These are phyloP conservation scores for Lentinula aciculospora DNA, from an alignment of 768 basidiomycete species.

Conservation along the genomic window DNA sequence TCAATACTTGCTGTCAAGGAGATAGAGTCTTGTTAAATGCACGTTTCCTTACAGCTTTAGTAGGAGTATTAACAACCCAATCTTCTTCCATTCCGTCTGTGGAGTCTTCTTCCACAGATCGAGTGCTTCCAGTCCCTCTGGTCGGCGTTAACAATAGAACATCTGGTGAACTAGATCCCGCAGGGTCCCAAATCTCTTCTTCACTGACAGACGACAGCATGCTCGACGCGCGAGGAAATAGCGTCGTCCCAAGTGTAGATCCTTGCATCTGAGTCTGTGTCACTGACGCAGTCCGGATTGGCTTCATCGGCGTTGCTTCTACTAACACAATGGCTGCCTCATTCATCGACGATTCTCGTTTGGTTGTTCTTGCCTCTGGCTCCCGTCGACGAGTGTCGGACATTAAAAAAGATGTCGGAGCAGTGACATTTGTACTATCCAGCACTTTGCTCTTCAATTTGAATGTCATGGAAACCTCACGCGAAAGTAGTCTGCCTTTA, in stretches of 20 bases:
- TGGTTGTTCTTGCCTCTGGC: conserved; percentile 1
- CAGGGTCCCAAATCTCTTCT: conserved; percentile 33
- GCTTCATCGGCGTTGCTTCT: conserved; percentile 48
- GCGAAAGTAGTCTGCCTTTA: conserved; percentile 46
- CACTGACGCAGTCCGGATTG: conserved; percentile 14
- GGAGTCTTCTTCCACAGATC: not conserved
- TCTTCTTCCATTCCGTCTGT: not conserved
- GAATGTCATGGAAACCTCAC: conserved; percentile 71
- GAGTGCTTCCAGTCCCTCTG: not conserved
- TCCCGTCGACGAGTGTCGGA: conserved; percentile 13
- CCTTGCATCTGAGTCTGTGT: conserved; percentile 6
- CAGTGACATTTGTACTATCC: not conserved
- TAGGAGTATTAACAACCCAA: not conserved
- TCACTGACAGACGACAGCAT: conserved; percentile 17
- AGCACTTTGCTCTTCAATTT: conserved; percentile 9
- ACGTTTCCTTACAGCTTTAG: not conserved
- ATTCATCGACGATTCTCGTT: not conserved
- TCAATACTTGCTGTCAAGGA: not conserved
- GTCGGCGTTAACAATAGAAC: conserved; percentile 23
- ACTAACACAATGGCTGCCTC: conserved; percentile 39
- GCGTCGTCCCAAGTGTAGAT: conserved; percentile 5
- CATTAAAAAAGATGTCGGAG: conserved; percentile 12
- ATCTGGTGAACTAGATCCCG: conserved; percentile 34
- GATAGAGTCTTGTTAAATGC: not conserved
- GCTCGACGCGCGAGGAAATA: not conserved